A percentile compares a stretch with the other conserved stretches of the same genome.
These are phyloP conservation scores for Carex kokanica DNA, from an alignment of 176 grass and related monocot species.

Conservation along the genomic window DNA sequence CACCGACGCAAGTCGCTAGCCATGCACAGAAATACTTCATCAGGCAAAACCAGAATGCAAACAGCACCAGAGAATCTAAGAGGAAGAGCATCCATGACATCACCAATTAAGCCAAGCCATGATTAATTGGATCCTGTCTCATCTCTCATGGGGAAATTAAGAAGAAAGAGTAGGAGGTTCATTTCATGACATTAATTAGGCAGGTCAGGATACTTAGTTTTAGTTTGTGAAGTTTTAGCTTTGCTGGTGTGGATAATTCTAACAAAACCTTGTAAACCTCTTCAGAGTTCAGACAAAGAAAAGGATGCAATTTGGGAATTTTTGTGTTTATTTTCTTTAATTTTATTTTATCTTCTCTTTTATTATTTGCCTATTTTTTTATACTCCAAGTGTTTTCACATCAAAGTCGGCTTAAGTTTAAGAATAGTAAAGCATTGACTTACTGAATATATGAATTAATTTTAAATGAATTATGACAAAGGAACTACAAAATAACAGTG, in stretches of 20 bases:
- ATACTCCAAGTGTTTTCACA: background rate
- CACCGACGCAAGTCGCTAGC: constrained; percentile 92
- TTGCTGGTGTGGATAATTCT: constrained; percentile 5
- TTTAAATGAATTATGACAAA: background rate
- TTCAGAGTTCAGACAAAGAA: constrained; percentile 16
- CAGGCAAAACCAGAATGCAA: constrained; percentile 47
- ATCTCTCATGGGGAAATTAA: background rate
- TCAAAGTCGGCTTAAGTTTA: background rate
- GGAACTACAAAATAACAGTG: background rate
- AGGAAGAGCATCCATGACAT: constrained; percentile 98
- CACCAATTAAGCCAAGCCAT: constrained; percentile 47
- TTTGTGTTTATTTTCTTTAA: background rate
- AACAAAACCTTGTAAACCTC: constrained; percentile 12
- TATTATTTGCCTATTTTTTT: background rate
- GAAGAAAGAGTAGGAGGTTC: background rate
- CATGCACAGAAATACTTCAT: constrained; percentile 97
- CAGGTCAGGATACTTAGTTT: constrained; percentile 24
- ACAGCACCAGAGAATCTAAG: constrained; percentile 53
- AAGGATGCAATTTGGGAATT: background rate
- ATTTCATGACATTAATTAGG: constrained; percentile 11
- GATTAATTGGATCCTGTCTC: background rate
- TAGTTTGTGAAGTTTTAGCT: constrained; percentile 26
- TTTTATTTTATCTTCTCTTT: background rate
- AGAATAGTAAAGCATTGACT: background rate
- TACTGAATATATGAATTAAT: background rate